Evolutionary conservation across 345 rosid genomes (phyloP), one percentile per base, ranked within the genome.

Genomic region (Linum tenue): DNA sequence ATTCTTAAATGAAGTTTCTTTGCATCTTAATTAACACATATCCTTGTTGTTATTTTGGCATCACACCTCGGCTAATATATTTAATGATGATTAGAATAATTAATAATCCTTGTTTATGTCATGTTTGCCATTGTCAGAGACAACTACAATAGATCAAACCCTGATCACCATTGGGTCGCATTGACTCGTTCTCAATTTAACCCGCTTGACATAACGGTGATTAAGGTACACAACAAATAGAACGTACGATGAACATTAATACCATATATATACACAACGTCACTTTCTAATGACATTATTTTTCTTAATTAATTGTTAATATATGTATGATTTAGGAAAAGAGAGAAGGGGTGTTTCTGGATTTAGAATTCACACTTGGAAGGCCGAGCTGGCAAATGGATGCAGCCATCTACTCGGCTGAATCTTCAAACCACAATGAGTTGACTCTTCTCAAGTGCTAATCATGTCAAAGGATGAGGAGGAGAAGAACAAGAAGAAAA

Each of bases 331-430:
- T 48, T 37, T 17, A 37, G 38, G 60, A 57, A 78, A 69, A 69
- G 84, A 67, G 43, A 67, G 39, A 22, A 22, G 31, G 31, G 31
- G 81, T 75, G 14, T 74, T 83, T 72, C 78, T 90, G 40, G 81
- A 83, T 76, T 86, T 90, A 72, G 96, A 92, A 69, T 82, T 92
- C 79, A 92, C 94, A 3, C 94, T 92, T 58, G 97, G 98, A 63
- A 78, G 91, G 61, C 84, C 97, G 56, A 86, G 78, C 75, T 87
- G 89, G 95, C 77, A 79, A 56, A 71, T 74, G 80, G 82, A 85
- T 68, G 64, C 60, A 59, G 73, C 72, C n/a, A 85, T 89, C 56
- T 64, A 83, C 67, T 64, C 59, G 56, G 72, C 73, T 31, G 87
- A 92, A 60, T 63, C 92, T 44, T 74, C 85, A 50, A 82, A 22